A percentile compares a stretch with the other conserved stretches of the same genome.
Evolutionary conservation across 2,329 filamentous ascomycete genomes (phyloP).

Genomic region (Aspergillus chevalieri): DNA sequence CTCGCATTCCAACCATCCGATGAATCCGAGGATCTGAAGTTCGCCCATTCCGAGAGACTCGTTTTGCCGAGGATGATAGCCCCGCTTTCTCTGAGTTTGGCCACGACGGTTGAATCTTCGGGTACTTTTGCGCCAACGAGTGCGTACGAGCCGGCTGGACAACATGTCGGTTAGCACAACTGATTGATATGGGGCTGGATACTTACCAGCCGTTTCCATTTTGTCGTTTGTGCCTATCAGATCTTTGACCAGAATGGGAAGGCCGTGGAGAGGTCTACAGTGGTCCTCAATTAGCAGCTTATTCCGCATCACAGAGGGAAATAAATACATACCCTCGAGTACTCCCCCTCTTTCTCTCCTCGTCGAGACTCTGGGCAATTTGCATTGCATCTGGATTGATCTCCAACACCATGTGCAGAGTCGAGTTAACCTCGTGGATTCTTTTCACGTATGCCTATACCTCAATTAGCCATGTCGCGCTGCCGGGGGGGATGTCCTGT

Average conservation of each 20-base stretch:
- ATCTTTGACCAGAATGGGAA: constrained; percentile 62
- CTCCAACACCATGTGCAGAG: constrained; percentile 48
- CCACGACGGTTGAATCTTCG: constrained; percentile 53
- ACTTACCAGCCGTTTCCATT: constrained; percentile 54
- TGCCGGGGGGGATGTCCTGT: background rate
- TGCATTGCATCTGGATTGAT: constrained; percentile 50
- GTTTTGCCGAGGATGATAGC: constrained; percentile 62
- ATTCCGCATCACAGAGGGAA: background rate
- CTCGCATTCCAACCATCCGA: constrained; percentile 59
- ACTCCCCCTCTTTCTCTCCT: constrained; percentile 43
- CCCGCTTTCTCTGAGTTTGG: constrained; percentile 56
- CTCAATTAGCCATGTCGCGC: constrained; percentile 6
- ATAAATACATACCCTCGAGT: constrained; percentile 34
- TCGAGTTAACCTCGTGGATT: constrained; percentile 49
- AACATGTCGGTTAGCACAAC: background rate
- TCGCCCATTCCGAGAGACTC: constrained; percentile 60
- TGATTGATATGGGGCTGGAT: background rate
- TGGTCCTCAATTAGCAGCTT: background rate
- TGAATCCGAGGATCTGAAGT: constrained; percentile 51
- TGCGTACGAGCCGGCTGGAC: constrained; percentile 55
- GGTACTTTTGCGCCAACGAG: constrained; percentile 54
- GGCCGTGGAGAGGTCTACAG: constrained; percentile 53
- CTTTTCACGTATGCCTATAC: constrained; percentile 45
- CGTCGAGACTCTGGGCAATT: constrained; percentile 46
- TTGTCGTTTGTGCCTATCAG: constrained; percentile 59